phyloP scores from a whole-genome alignment of 768 basidiomycete genomes.

The Sistotremastrum niveocremeum region DNA sequence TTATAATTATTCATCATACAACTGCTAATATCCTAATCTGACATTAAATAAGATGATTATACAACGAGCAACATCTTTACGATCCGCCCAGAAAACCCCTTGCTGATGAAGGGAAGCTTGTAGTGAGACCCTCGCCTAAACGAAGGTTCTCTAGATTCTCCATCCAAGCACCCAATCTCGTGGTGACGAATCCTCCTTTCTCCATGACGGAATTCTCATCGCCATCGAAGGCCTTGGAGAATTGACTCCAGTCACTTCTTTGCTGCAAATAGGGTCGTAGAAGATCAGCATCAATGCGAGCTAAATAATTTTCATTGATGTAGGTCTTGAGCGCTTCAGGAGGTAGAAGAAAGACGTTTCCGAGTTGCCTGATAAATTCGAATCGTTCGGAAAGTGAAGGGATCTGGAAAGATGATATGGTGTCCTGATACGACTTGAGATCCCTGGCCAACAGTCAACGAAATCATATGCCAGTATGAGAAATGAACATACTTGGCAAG shows the following conservation, averaged over 20 bases:
- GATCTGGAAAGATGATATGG: constrained; percentile 67
- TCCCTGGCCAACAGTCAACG: constrained; percentile 40
- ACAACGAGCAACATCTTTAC: no score
- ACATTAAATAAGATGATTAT: no score
- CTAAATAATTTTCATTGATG: constrained; percentile 87
- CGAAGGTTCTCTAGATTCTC: no score
- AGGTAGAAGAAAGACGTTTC: constrained; percentile 91
- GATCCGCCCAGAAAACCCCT: no score
- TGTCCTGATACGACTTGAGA: constrained; percentile 92
- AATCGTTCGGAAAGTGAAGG: constrained; percentile 85
- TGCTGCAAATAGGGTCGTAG: constrained; percentile 85
- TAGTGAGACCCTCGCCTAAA: no score
- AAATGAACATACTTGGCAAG: constrained; percentile 69
- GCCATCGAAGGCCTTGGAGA: constrained; percentile 71
- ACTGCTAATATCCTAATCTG: background rate
- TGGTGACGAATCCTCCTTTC: no score
- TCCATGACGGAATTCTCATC: constrained; percentile 22
- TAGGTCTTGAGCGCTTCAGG: constrained; percentile 93
- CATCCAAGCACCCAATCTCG: no score
- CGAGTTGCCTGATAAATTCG: constrained; percentile 94
- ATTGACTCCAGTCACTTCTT: constrained; percentile 82
- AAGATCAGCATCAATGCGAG: constrained; percentile 75
- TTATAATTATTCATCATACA: background rate
- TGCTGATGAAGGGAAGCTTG: no score
- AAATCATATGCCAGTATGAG: background rate